A percentile compares a stretch with the other conserved stretches of the same genome.
These are phyloP conservation scores for Sclerotinia sclerotiorum DNA, from an alignment of 2,329 filamentous ascomycete species.

Conservation along the genomic window DNA sequence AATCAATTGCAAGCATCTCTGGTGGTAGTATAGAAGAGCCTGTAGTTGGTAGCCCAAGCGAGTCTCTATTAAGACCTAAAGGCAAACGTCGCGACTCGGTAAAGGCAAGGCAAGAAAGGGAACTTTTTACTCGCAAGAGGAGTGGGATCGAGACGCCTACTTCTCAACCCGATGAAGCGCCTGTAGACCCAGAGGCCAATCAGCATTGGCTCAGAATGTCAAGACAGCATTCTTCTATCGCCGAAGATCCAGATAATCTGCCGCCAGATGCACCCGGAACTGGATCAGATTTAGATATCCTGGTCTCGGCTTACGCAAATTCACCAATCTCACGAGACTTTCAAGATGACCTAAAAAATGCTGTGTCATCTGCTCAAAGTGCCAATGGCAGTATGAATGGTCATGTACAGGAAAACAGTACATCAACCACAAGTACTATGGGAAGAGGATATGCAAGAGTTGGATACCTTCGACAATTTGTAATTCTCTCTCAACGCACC, in stretches of 20 bases:
- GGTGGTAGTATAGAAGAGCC: conserved; percentile 69
- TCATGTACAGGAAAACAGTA: conserved; percentile 51
- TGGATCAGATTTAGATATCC: conserved; percentile 76
- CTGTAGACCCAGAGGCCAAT: conserved; percentile 44
- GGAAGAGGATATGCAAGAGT: conserved; percentile 82
- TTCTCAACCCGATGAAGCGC: conserved; percentile 61
- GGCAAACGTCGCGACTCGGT: conserved; percentile 76
- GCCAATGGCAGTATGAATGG: conserved; percentile 65
- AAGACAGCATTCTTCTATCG: conserved; percentile 54
- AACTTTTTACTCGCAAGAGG: conserved; percentile 84
- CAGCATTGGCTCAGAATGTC: conserved; percentile 62
- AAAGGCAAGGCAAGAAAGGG: conserved; percentile 80
- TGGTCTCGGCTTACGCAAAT: conserved; percentile 72
- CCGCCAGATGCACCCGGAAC: conserved; percentile 57
- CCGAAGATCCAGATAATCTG: conserved; percentile 69
- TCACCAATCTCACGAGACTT: conserved; percentile 76
- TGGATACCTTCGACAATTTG: conserved; percentile 76
- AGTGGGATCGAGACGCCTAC: conserved; percentile 62
- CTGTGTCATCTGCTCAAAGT: conserved; percentile 61
- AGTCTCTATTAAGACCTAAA: conserved; percentile 64
- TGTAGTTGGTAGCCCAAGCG: conserved; percentile 55
- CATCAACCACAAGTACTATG: conserved; percentile 50
- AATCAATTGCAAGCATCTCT: conserved; percentile 84
- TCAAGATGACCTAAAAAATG: conserved; percentile 73
- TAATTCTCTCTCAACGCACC: conserved; percentile 84